Evolutionary conservation across 305 asterid genomes (phyloP).

Genomic region (Fraxinus baroniana): DNA sequence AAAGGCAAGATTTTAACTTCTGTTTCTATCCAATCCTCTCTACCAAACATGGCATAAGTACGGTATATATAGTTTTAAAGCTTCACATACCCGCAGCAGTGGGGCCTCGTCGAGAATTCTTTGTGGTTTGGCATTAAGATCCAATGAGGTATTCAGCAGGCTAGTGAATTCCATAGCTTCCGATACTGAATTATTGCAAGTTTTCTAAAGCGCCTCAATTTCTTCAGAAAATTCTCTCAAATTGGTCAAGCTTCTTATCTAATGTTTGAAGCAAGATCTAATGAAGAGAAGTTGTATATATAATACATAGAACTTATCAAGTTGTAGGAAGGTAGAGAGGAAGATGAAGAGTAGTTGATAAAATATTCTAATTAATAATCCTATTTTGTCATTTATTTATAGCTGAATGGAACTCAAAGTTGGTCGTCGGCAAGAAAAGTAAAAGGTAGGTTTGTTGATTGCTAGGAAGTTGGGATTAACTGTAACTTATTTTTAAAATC

Average conservation of each 20-base stretch:
- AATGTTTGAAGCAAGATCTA: slow-evolving; percentile 21
- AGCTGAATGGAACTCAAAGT: background rate
- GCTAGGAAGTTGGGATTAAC: background rate
- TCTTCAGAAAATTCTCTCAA: background rate
- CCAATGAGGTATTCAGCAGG: slow-evolving; percentile 65
- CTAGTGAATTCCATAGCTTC: slow-evolving; percentile 64
- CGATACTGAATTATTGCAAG: background rate
- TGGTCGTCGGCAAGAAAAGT: slow-evolving; percentile 29
- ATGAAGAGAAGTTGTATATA: slow-evolving; percentile 15
- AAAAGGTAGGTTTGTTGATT: slow-evolving; percentile 23
- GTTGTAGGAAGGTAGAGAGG: slow-evolving; percentile 46
- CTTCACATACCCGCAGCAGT: slow-evolving; percentile 42
- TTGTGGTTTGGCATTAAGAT: slow-evolving; percentile 61
- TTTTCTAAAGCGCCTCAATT: background rate
- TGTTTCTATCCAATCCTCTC: background rate
- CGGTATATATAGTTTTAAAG: background rate
- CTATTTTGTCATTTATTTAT: slow-evolving; percentile 3
- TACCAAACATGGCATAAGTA: background rate
- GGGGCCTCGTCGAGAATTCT: slow-evolving; percentile 31
- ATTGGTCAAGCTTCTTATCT: background rate
- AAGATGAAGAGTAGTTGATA: slow-evolving; percentile 25
- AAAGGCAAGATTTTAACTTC: background rate
- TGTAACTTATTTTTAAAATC: background rate
- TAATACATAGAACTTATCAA: slow-evolving; percentile 1
- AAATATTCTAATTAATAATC: slow-evolving; percentile 15